A percentile compares a stretch with the other conserved stretches of the same genome.
phyloP scores from a whole-genome alignment of 768 basidiomycete genomes.

The Kwoniella europaea region DNA sequence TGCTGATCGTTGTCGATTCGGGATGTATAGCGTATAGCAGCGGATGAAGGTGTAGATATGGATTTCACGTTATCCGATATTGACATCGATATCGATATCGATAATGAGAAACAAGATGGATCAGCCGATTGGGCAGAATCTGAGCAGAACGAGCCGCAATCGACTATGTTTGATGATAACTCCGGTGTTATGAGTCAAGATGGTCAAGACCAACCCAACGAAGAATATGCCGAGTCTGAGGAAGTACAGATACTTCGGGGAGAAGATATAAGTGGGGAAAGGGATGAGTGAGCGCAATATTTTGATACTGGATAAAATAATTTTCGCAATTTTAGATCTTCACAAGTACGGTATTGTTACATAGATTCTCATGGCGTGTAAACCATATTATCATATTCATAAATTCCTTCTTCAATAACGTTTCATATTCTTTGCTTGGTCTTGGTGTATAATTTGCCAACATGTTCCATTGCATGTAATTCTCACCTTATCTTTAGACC shows the following conservation, averaged over 20 bases:
- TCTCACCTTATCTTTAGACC: too few relatives aligned
- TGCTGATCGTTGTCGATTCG: background rate
- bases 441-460: too few relatives aligned
- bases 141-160: background rate
- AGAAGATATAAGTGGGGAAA: background rate
- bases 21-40: slow-evolving; percentile 36
- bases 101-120: background rate
- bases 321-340: too few relatives aligned
- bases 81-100: background rate
- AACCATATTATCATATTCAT: too few relatives aligned
- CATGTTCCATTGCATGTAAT: too few relatives aligned
- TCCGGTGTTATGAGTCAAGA: background rate
- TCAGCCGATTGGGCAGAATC: background rate
- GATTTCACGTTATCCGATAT: slow-evolving; percentile 20
- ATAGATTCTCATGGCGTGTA: too few relatives aligned
- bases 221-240: background rate
- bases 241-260: background rate
- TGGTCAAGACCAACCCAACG: background rate
- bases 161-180: background rate
- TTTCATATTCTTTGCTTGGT: too few relatives aligned
- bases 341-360: too few relatives aligned
- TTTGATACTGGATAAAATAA: too few relatives aligned
- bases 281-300: background rate
- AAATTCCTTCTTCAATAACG: too few relatives aligned
- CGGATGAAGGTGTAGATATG: slow-evolving; percentile 53